Evolutionary conservation across 441 rosid genomes (phyloP).

Genomic region (Erodium moschatum): DNA sequence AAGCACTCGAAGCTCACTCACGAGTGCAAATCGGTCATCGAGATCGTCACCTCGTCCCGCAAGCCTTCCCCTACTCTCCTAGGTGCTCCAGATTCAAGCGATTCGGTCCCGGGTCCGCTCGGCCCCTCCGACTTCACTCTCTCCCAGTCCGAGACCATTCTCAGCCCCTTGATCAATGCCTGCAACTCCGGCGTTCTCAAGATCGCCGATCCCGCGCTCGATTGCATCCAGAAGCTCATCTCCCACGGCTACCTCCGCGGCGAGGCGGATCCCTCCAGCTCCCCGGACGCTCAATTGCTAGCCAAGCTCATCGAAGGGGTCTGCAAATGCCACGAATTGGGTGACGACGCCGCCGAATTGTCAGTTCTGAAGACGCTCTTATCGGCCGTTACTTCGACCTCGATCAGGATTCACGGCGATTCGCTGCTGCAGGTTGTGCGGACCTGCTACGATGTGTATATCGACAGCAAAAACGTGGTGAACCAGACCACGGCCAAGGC

Average conservation of each 20-base stretch:
- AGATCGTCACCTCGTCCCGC: constrained; percentile 39
- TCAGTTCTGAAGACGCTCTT: constrained; percentile 64
- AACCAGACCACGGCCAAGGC: constrained; percentile 95
- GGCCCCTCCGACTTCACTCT: constrained; percentile 60
- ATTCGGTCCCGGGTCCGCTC: constrained; percentile 71
- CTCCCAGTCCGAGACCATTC: constrained; percentile 63
- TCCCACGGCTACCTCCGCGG: constrained; percentile 91
- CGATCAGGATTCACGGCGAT: constrained; percentile 87
- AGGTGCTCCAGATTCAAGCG: constrained; percentile 46
- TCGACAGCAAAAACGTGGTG: constrained; percentile 82
- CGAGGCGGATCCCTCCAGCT: constrained; percentile 75
- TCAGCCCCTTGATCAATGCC: constrained; percentile 77
- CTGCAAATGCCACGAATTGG: constrained; percentile 73
- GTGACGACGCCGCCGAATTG: constrained; percentile 74
- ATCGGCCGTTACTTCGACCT: constrained; percentile 79
- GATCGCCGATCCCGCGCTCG: constrained; percentile 85
- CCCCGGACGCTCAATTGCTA: constrained; percentile 53
- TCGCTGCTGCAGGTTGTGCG: constrained; percentile 75
- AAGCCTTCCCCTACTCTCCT: constrained; percentile 31
- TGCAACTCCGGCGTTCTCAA: constrained; percentile 59
- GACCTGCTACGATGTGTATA: constrained; percentile 84
- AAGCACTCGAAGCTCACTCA: constrained; percentile 90
- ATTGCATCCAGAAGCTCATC: constrained; percentile 75
- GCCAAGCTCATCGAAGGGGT: constrained; percentile 64
- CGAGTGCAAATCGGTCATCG: constrained; percentile 83